These are phyloP conservation scores for Xylaria telfairii DNA, from an alignment of 495 filamentous ascomycete species.

Conservation along the genomic window DNA sequence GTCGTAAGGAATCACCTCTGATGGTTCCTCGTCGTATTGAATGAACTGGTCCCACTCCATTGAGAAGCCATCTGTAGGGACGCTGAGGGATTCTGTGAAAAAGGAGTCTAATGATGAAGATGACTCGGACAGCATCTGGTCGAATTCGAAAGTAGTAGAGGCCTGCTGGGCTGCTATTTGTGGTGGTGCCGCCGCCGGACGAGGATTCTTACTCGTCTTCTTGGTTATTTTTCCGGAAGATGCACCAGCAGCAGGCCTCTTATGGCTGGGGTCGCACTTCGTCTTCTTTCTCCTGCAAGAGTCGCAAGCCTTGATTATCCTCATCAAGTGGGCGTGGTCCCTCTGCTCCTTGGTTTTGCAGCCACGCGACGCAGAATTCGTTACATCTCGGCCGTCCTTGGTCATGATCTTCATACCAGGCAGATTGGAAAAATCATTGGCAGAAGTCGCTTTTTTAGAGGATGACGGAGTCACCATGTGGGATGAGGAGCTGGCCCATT, in stretches of 20 bases:
- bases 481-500: slow-evolving; percentile 42
- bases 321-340: slow-evolving; percentile 64
- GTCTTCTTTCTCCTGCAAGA: slow-evolving; percentile 61
- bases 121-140: slow-evolving; percentile 20
- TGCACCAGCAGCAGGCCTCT: slow-evolving; percentile 47
- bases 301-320: slow-evolving; percentile 65
- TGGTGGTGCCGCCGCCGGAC: slow-evolving; percentile 32
- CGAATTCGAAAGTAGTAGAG: slow-evolving; percentile 31
- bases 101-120: slow-evolving; percentile 29
- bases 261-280: slow-evolving; percentile 59
- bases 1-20: slow-evolving; percentile 33
- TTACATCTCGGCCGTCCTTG: slow-evolving; percentile 61
- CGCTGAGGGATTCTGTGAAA: slow-evolving; percentile 27
- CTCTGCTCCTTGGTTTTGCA: slow-evolving; percentile 67
- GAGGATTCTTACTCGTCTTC: slow-evolving; percentile 43
- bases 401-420: slow-evolving; percentile 67
- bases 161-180: slow-evolving; percentile 29
- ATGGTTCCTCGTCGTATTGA: slow-evolving; percentile 44
- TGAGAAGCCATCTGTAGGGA: slow-evolving; percentile 22
- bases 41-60: slow-evolving; percentile 52
- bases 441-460: slow-evolving; percentile 30
- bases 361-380: slow-evolving; percentile 60
- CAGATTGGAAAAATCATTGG: slow-evolving; percentile 52
- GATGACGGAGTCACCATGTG: slow-evolving; percentile 31
- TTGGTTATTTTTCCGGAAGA: slow-evolving; percentile 44